Base-by-base conservation (phyloP, 495 filamentous ascomycete genomes). In the Penicillium malachiteum region DNA sequence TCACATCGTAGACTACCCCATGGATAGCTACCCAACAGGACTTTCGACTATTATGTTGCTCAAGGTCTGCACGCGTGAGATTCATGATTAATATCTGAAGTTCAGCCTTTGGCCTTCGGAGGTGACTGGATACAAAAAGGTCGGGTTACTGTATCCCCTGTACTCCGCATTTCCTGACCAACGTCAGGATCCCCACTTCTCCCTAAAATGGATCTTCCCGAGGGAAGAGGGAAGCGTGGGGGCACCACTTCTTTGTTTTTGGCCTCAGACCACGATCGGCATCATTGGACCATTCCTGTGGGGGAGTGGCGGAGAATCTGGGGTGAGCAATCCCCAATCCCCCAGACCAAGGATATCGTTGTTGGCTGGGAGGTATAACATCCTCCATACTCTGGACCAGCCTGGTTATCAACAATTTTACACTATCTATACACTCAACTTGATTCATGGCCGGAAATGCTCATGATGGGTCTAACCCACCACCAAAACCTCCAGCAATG, bases 1-100 rank as follows among this genome's bases (percentile, higher is more conserved):
- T 94, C 46, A 94, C 87, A 78, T 94, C 89, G 72, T 93, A 93
- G 40, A 85, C 88, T 64, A 70, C 71, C 64, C 85, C 82, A 69
- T 91, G 87, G 49, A 93, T 78, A 46, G 88, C 88, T 9, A 92
- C 83, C 90, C 90, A 94, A 67, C 89, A 92, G 18, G 85, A 87
- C 57, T 88, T 78, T 49, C 76, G 73, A 40, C 65, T 82, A 67
- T 83, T 84, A 65, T 94, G 90, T 69, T 87, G 80, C 16, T 79
- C 79, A 37, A 92, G 73, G 38, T 91, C 85, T 30, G 71, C 81
- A 34, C 39, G 50, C 7, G 62, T 66, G 4, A 71, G 10, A 8
- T 9, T 56, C 67, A 67, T 61, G 3, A 17, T 54, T 40, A 17
- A 42, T 21, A 6, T 33, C 8, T 32, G 14, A 26, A n/a, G 14